Evolutionary conservation across 2,329 filamentous ascomycete species (phyloP).

Genomic region (Tolypocladium album): DNA sequence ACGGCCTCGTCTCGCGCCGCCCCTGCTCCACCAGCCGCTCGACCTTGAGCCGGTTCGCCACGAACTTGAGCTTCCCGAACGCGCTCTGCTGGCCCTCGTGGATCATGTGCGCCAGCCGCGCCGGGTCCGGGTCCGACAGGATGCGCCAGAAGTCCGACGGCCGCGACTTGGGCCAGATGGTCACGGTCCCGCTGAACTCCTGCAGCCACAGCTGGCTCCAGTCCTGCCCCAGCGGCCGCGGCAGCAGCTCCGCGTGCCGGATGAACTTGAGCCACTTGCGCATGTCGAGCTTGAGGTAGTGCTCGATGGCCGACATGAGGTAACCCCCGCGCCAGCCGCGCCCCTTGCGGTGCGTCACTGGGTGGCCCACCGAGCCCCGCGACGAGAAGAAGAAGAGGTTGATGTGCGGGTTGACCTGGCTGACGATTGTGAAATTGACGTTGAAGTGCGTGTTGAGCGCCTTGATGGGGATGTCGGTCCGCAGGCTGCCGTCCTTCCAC

Average conservation of each 20-base stretch:
- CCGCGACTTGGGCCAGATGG: slow-evolving; percentile 82
- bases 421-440: slow-evolving; percentile 90
- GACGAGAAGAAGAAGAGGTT: slow-evolving; percentile 99
- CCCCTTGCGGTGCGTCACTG: slow-evolving; percentile 86
- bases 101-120: slow-evolving; percentile 76
- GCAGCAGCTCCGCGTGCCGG: slow-evolving; percentile 82
- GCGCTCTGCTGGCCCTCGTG: slow-evolving; percentile 80
- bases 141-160: slow-evolving; percentile 78
- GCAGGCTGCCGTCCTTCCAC: slow-evolving; percentile 93
- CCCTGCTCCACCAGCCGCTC: slow-evolving; percentile 59
- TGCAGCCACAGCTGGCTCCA: slow-evolving; percentile 97
- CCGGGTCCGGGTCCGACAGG: slow-evolving; percentile 67
- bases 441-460: slow-evolving; percentile 95
- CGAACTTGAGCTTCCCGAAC: slow-evolving; percentile 87
- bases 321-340: slow-evolving; percentile 95
- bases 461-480: slow-evolving; percentile 92
- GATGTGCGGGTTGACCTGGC: slow-evolving; percentile 89
- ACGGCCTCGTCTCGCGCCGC: slow-evolving; percentile 39
- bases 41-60: slow-evolving; percentile 75
- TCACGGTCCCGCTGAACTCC: slow-evolving; percentile 87
- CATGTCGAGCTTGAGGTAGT: slow-evolving; percentile 91
- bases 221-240: slow-evolving; percentile 83
- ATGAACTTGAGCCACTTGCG: slow-evolving; percentile 97
- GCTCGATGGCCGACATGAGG: slow-evolving; percentile 81
- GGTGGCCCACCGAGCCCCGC: slow-evolving; percentile 79